A percentile compares a stretch with the other conserved stretches of the same genome.
phyloP scores from a whole-genome alignment of 768 basidiomycete genomes.

The Gymnopilus dilepis region DNA sequence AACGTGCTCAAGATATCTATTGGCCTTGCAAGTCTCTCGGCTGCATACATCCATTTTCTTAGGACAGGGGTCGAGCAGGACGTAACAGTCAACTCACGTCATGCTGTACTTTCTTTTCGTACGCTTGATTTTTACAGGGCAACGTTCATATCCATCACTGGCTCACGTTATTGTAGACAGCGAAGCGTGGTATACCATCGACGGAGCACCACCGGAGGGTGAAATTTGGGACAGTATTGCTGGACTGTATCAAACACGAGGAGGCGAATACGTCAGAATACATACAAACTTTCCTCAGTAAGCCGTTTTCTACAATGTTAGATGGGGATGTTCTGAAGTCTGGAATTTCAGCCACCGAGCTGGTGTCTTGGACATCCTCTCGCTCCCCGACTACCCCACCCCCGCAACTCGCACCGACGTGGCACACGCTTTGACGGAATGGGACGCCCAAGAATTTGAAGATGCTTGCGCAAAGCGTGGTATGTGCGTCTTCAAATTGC shows the following conservation, averaged over 20 bases:
- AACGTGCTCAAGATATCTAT: constrained; percentile 16
- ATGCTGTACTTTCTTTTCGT: constrained; percentile 63
- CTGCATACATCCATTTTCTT: constrained; percentile 53
- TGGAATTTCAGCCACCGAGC: constrained; percentile 51
- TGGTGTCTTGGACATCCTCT: constrained; percentile 54
- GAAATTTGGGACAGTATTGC: constrained; percentile 54
- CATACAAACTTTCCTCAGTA: constrained; percentile 75
- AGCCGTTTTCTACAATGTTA: no score
- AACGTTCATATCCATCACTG: not conserved
- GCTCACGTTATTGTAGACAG: constrained; percentile 40
- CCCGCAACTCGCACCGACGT: constrained; percentile 41
- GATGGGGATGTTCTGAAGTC: no score
- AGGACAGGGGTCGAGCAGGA: constrained; percentile 51
- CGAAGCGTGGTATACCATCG: constrained; percentile 54
- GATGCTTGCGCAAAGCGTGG: constrained; percentile 45
- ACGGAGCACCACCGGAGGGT: constrained; percentile 39
- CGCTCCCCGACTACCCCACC: constrained; percentile 34
- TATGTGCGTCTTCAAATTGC: constrained; percentile 56
- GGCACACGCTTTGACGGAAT: constrained; percentile 39
- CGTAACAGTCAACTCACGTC: constrained; percentile 58
- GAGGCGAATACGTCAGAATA: constrained; percentile 53
- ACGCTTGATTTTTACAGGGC: constrained; percentile 15
- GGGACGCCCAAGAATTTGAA: constrained; percentile 55
- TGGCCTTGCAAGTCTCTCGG: constrained; percentile 56
- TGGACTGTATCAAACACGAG: constrained; percentile 59